Evolutionary conservation across 192 early-diverging fungal species (phyloP).

Genomic region (Coemansia biformis): DNA sequence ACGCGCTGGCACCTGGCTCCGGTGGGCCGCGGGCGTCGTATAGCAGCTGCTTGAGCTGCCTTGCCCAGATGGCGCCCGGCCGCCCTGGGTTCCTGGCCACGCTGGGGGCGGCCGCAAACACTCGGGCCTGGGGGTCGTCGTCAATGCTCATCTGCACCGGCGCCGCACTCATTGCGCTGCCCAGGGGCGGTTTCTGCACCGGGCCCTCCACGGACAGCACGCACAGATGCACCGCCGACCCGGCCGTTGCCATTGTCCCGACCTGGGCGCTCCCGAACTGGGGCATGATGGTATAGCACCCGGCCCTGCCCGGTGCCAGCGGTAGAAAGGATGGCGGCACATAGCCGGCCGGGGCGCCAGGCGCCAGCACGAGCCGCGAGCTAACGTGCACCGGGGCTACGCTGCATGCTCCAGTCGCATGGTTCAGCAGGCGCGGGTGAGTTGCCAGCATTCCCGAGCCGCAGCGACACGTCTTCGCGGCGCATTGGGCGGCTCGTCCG

Average conservation of each 20-base stretch:
- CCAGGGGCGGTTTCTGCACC: constrained; percentile 27
- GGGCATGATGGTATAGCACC: constrained; percentile 23
- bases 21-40: no score
- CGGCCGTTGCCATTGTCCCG: constrained; percentile 6
- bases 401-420: no score
- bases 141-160: constrained; percentile 28
- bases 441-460: not conserved
- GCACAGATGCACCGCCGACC: constrained; percentile 20
- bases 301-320: not conserved
- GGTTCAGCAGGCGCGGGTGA: no score
- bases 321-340: constrained; percentile 20
- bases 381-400: constrained; percentile 16
- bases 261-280: constrained; percentile 37
- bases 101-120: constrained; percentile 26
- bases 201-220: constrained; percentile 36
- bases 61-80: not conserved
- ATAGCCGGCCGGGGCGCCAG: constrained; percentile 12
- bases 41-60: not conserved
- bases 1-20: no score
- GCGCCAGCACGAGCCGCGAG: constrained; percentile 14
- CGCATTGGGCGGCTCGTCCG: not conserved
- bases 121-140: constrained; percentile 12
- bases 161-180: constrained; percentile 13
- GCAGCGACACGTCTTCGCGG: no score
- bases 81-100: not conserved